Conservation (phyloP, 164 flowering plant genomes). For the Stephania japonica region DNA sequence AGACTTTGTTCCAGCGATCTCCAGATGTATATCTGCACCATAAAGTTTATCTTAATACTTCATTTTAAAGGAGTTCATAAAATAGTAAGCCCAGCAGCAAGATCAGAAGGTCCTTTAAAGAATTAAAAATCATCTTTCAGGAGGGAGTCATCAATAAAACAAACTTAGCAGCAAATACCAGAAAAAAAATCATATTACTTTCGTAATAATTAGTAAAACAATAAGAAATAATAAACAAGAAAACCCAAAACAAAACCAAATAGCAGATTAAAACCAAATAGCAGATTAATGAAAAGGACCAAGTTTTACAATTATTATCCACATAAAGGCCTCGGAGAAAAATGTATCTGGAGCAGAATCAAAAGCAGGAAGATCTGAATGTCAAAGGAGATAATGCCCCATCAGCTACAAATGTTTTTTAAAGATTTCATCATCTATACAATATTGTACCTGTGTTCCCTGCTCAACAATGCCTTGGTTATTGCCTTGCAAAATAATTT, state of each 20-base stretch:
- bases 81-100: neutral
- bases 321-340: neutral
- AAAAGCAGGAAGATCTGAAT: neutral
- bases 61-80: neutral
- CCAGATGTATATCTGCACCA: constrained; percentile 63
- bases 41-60: neutral
- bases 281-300: too few species aligned
- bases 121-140: neutral
- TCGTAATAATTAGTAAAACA: neutral
- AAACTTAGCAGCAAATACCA: neutral
- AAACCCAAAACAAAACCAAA: too few species aligned
- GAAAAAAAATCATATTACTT: neutral
- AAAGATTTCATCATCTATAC: neutral
- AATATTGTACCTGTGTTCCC: neutral
- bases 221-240: neutral
- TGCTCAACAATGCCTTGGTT: neutral
- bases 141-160: neutral
- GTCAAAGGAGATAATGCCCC: neutral
- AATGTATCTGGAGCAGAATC: neutral
- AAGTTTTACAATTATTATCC: neutral
- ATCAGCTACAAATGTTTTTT: neutral
- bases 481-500: too few species aligned
- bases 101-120: neutral
- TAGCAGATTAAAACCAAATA: too few species aligned
- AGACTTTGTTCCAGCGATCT: constrained; percentile 52